Percentiles rank a stretch among this genome's conserved stretches.
Conservation (phyloP, 1,284 basidiomycete genomes). For the Trichosporon faecale region DNA sequence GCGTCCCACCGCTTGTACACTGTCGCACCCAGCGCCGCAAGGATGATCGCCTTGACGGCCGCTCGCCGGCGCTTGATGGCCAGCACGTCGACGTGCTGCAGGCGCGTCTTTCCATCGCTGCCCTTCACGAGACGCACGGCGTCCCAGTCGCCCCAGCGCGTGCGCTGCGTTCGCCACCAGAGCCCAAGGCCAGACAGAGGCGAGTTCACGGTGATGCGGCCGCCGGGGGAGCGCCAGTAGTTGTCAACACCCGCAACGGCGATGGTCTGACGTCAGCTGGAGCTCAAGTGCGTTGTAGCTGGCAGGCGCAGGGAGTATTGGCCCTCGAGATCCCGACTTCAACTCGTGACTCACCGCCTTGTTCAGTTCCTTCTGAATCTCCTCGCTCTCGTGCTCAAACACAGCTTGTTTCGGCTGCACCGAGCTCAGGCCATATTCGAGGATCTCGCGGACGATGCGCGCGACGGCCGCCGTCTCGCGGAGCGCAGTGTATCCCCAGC, state of each 20-base stretch:
- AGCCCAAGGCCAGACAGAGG: conserved; percentile 1
- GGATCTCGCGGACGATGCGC: conserved; percentile 16
- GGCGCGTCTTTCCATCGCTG: neutral
- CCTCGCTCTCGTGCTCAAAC: conserved; percentile 20
- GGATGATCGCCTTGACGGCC: neutral
- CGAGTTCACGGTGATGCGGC: conserved; percentile 10
- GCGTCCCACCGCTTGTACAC: neutral
- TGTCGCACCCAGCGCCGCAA: neutral
- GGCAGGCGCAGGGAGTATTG: too few species aligned
- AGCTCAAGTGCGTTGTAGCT: too few species aligned
- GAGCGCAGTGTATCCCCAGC: conserved; percentile 29
- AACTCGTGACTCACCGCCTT: neutral
- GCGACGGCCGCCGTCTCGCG: conserved; percentile 19
- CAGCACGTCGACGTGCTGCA: conserved; percentile 4
- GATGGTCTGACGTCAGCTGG: conserved; percentile 2
- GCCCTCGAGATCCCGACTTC: neutral
- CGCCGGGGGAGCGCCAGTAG: conserved; percentile 11
- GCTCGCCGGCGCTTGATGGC: conserved; percentile 9
- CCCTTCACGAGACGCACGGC: conserved; percentile 10
- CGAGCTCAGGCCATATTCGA: conserved; percentile 20
- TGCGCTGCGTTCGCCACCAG: conserved; percentile 14
- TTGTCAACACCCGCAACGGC: neutral
- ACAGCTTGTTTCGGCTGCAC: conserved; percentile 19
- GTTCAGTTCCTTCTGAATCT: conserved; percentile 15
- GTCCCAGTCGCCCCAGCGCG: conserved; percentile 18